Base-by-base conservation (phyloP, 2,329 filamentous ascomycete genomes). In the Alternaria consortialis region DNA sequence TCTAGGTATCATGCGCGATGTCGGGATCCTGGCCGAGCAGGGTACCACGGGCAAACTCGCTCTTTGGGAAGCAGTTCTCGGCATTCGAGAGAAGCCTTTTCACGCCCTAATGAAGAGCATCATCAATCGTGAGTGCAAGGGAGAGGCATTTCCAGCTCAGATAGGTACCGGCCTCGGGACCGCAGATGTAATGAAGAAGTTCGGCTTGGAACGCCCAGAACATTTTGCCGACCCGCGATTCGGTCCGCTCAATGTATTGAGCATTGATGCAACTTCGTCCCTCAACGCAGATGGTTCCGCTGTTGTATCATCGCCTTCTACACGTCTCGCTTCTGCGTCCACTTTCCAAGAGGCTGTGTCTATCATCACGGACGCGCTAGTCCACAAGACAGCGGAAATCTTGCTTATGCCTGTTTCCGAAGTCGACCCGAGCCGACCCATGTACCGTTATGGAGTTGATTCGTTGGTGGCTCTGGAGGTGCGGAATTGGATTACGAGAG, bases 391-490 rank as follows among this genome's bases (percentile, higher is more conserved):
- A 20, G 67, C 73, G 0, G 66, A 73, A 25, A 64, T 69, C 7
- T 51, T 76, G 2, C 58, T 59, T 5, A 68, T 75, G 56, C 70
- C 74, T 46, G 52, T 60, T 11, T 68, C 71, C 32, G 74, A 73
- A 31, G 23, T 76, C 40, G 74, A 76, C 47, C 48, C 63, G 0
- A 70, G 65, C 9, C 58, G 68, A 32, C 61, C 62, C 12, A 39
- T 76, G 23, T 66, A 62, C 20, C 63, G 68, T 32, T 75, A 73
- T 47, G 60, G 69, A 5, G 56, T 76, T n/a, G 73, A 75, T 36
- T 70, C 64, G 4, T 46, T 75, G 43, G 74, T 70, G 11, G 74
- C 74, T n/a, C 72, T 76, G 44, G 74, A 76, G 23, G 70, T 76
- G 15, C 55, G 74, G 2, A 75, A 75, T 42, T 75, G 73, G 56